Evolutionary conservation across 1,139 yeast species (phyloP).

Genomic region (Blastobotrys raffinosifermentans): DNA sequence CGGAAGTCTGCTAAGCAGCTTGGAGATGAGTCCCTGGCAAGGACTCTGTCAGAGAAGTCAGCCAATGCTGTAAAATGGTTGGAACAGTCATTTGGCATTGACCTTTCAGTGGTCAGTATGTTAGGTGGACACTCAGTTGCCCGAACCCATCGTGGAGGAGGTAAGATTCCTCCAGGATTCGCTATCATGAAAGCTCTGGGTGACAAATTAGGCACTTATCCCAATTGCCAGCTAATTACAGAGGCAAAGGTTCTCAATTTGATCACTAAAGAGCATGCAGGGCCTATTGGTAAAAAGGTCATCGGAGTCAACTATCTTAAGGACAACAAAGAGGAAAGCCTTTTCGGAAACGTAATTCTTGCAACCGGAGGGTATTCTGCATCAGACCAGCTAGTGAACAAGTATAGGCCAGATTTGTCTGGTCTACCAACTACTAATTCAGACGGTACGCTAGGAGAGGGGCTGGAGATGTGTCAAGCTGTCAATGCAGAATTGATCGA

Average conservation of each 20-base stretch:
- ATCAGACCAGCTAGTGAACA: slow-evolving; percentile 44
- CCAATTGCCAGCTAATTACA: too few relatives aligned
- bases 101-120: slow-evolving; percentile 59
- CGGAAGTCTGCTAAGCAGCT: slow-evolving; percentile 56
- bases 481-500: slow-evolving; percentile 60
- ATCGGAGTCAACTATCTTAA: slow-evolving; percentile 47
- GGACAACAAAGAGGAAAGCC: slow-evolving; percentile 26
- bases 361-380: slow-evolving; percentile 79
- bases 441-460: slow-evolving; percentile 71
- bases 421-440: slow-evolving; percentile 71
- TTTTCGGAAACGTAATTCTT: slow-evolving; percentile 57
- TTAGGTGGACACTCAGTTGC: slow-evolving; percentile 72
- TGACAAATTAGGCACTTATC: slow-evolving; percentile 39
- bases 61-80: slow-evolving; percentile 66
- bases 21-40: slow-evolving; percentile 51
- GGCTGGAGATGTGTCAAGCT: slow-evolving; percentile 54
- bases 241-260: slow-evolving; percentile 8
- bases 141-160: slow-evolving; percentile 67
- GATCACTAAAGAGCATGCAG: slow-evolving; percentile 11
- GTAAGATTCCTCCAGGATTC: slow-evolving; percentile 62
- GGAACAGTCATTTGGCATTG: slow-evolving; percentile 53
- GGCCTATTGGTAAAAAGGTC: slow-evolving; percentile 34
- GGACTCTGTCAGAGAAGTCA: slow-evolving; percentile 43
- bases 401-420: slow-evolving; percentile 57
- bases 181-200: slow-evolving; percentile 63